A percentile compares a stretch with the other conserved stretches of the same genome.
phyloP scores from a whole-genome alignment of 495 filamentous ascomycete genomes.

The Xylaria curta region DNA sequence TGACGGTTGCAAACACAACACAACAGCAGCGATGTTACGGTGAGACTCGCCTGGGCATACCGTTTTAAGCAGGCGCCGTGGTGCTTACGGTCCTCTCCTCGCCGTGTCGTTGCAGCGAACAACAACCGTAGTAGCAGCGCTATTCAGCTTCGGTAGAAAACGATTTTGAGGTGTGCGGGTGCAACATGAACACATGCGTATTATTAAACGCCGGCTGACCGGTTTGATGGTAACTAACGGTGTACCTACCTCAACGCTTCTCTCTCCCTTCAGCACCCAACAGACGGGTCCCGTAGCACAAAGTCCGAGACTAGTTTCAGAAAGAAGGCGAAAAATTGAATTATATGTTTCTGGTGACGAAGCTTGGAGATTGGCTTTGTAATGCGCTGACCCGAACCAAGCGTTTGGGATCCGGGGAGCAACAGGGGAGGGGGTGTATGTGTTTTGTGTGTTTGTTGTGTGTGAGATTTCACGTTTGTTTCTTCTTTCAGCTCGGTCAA shows the following conservation, averaged over 20 bases:
- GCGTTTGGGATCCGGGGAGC: slow-evolving; percentile 19
- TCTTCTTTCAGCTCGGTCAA: slow-evolving; percentile 19
- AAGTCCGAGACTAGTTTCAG: slow-evolving; percentile 15
- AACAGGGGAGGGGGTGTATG: not conserved
- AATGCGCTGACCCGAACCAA: slow-evolving; percentile 22
- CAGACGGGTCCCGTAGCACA: not conserved
- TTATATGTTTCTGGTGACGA: not conserved
- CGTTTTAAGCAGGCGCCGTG: not conserved
- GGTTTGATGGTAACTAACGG: not conserved
- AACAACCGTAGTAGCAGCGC: not conserved
- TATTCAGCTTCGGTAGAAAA: slow-evolving; percentile 14
- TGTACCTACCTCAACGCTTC: not conserved
- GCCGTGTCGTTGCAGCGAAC: not conserved
- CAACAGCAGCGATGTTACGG: not conserved
- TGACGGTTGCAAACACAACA: not conserved
- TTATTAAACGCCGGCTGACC: not conserved
- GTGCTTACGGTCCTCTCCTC: slow-evolving; percentile 7
- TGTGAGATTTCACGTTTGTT: not conserved
- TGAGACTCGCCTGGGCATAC: slow-evolving; percentile 7
- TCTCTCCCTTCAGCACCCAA: not conserved
- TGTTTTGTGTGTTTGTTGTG: too few relatives aligned
- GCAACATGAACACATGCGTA: not conserved
- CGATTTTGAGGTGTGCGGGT: slow-evolving; percentile 6
- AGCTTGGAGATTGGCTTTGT: slow-evolving; percentile 10
- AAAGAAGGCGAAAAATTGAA: slow-evolving; percentile 8